A percentile compares a stretch with the other conserved stretches of the same genome.
Conservation (phyloP, 305 asterid genomes). For the Fraxinus paxiana region DNA sequence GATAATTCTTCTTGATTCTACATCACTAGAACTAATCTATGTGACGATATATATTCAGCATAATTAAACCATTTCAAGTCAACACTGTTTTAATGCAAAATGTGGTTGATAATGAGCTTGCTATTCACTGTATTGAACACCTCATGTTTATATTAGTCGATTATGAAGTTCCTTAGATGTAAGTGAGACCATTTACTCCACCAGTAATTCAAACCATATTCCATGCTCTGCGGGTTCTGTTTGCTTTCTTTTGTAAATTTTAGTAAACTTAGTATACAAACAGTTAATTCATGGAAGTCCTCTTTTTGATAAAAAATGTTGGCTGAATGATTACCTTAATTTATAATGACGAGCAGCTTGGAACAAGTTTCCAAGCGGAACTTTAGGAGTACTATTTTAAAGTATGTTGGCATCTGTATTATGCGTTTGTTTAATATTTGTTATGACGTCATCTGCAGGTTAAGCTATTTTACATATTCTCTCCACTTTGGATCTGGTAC, state of each 20-base stretch:
- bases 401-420: not conserved
- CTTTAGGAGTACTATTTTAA: not conserved
- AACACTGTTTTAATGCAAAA: not conserved
- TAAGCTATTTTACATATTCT: slow-evolving; percentile 18
- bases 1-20: too few species aligned
- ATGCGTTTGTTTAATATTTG: slow-evolving; percentile 17
- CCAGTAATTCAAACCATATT: not conserved
- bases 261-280: not conserved
- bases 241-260: not conserved
- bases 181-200: not conserved
- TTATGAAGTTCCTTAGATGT: not conserved
- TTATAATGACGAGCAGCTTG: not conserved
- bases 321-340: not conserved
- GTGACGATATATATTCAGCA: not conserved
- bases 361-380: not conserved
- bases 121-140: not conserved
- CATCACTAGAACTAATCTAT: not conserved
- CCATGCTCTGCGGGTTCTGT: not conserved
- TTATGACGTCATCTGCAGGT: slow-evolving; percentile 41
- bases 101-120: not conserved
- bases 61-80: not conserved
- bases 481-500: slow-evolving; percentile 24
- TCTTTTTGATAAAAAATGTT: not conserved
- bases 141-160: not conserved
- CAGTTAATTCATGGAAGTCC: not conserved